Evolutionary conservation across 768 basidiomycete genomes (phyloP).

Genomic region (Panaeolus papilionaceus): DNA sequence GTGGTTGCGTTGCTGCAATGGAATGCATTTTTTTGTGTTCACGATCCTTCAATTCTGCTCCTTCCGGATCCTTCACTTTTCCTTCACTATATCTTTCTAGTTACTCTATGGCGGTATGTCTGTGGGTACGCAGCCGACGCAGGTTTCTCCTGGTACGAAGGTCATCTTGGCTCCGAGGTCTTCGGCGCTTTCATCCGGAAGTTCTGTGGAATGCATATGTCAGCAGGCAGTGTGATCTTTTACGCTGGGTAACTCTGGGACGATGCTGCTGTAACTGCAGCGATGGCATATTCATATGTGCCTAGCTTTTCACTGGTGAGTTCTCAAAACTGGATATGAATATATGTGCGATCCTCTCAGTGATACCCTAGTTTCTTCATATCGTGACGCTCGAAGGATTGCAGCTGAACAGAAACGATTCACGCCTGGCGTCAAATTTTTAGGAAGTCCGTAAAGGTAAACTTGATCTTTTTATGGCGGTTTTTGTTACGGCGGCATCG

Average conservation of each 20-base stretch:
- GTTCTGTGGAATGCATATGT: background rate
- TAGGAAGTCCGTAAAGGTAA: no score
- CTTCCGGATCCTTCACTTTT: no score
- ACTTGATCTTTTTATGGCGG: no score
- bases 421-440: no score
- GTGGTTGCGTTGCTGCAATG: no score
- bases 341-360: no score
- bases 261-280: background rate
- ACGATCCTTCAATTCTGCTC: no score
- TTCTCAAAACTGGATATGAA: background rate
- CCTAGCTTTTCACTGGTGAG: background rate
- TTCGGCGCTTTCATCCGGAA: background rate
- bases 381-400: no score
- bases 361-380: no score
- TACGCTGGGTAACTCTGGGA: slow-evolving; percentile 12
- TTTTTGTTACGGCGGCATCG: background rate
- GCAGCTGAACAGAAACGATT: no score
- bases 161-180: background rate
- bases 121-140: background rate
- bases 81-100: background rate
- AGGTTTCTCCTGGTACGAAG: background rate
- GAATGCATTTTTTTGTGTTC: no score
- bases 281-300: background rate
- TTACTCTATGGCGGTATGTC: background rate
- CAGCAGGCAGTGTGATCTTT: background rate